Percentiles rank a stretch among this genome's conserved stretches.
These are phyloP conservation scores for Chalciporus piperatoides DNA, from an alignment of 1,284 basidiomycete species.

Conservation along the genomic window DNA sequence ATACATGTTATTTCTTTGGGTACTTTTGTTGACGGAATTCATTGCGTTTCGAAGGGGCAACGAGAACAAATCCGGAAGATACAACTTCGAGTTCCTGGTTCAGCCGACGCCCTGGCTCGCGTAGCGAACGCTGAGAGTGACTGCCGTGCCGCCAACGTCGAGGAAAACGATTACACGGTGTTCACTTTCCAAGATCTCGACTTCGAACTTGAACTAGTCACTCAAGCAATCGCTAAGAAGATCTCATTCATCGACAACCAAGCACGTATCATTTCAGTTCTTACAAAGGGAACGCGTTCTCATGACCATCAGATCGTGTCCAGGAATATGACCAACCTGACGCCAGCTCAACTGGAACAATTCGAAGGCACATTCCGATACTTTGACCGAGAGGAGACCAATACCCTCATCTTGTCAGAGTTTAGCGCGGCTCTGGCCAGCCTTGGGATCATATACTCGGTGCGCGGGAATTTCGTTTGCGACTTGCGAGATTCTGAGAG, in stretches of 20 bases:
- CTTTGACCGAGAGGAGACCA: conserved; percentile 92
- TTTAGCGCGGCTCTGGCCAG: conserved; percentile 92
- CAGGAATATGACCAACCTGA: conserved; percentile 86
- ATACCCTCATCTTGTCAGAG: conserved; percentile 82
- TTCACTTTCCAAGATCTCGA: conserved; percentile 88
- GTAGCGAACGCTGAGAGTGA: conserved; percentile 68
- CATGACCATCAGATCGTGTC: conserved; percentile 76
- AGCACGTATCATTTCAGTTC: conserved; percentile 39
- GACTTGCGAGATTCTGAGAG: conserved; percentile 5
- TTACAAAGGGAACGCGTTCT: conserved; percentile 1
- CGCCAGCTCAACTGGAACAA: conserved; percentile 94
- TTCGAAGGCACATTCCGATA: conserved; percentile 98
- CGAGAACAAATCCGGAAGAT: conserved; percentile 52
- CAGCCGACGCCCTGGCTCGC: conserved; percentile 53
- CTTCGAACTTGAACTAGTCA: conserved; percentile 85
- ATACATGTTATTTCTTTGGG: conserved; percentile 1
- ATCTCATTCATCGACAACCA: conserved; percentile 96
- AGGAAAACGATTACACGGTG: conserved; percentile 96
- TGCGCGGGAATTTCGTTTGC: conserved; percentile 31
- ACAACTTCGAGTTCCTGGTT: conserved; percentile 59
- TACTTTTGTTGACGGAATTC: conserved; percentile 20
- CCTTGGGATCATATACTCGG: conserved; percentile 90
- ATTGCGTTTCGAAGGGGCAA: conserved; percentile 42
- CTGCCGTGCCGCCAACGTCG: conserved; percentile 88
- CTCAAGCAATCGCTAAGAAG: conserved; percentile 83